Evolutionary conservation across 345 rosid genomes (phyloP).

Genomic region (Citrus hindsii): DNA sequence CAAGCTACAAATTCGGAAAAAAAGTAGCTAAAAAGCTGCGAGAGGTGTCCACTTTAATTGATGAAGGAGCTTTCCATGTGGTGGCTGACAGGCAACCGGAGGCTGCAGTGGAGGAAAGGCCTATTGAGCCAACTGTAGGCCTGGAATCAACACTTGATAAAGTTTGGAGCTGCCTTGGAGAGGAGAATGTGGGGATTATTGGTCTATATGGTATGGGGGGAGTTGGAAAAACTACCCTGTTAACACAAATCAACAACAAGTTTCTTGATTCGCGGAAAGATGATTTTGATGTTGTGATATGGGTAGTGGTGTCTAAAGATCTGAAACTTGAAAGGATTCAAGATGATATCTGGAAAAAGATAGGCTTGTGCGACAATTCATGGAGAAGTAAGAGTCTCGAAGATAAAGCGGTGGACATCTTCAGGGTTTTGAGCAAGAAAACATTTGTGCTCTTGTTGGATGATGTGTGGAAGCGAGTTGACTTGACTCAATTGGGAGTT

Average conservation of each 20-base stretch:
- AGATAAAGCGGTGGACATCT: background rate
- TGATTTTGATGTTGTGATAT: background rate
- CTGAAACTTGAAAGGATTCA: background rate
- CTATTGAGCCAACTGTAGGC: background rate
- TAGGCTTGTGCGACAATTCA: background rate
- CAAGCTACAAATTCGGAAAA: slow-evolving; percentile 5
- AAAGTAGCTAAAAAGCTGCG: background rate
- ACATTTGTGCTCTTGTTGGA: background rate
- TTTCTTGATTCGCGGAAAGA: background rate
- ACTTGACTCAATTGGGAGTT: background rate
- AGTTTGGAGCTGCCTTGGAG: slow-evolving; percentile 6
- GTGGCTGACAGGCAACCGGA: background rate
- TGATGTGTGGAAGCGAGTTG: slow-evolving; percentile 8
- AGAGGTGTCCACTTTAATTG: background rate
- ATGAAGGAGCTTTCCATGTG: background rate
- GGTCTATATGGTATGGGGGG: slow-evolving; percentile 11
- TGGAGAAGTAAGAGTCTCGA: background rate
- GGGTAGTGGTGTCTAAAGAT: background rate
- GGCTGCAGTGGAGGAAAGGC: background rate
- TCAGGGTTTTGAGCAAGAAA: background rate
- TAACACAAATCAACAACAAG: slow-evolving; percentile 1
- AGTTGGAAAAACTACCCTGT: slow-evolving; percentile 11
- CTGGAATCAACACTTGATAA: background rate
- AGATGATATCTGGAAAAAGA: background rate
- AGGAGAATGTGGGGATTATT: background rate